Evolutionary conservation across 371 early-diverging fungal species (phyloP).

Genomic region (Mortierella sp.): DNA sequence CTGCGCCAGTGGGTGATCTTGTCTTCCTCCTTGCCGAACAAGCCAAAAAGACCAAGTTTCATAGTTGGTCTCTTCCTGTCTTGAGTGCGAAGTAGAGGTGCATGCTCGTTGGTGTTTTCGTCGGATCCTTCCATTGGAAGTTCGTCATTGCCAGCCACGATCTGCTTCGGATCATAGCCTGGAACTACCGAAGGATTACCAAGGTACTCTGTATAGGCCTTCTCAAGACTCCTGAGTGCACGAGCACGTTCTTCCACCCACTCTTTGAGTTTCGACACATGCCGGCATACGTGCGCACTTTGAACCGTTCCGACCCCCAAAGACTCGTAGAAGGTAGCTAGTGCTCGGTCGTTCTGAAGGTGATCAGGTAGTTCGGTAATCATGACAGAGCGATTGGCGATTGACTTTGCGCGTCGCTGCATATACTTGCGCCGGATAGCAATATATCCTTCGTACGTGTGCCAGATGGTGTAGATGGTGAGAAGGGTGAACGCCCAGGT

Average conservation of each 20-base stretch:
- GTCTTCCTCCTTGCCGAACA: slow-evolving; percentile 56
- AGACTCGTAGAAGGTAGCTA: slow-evolving; percentile 69
- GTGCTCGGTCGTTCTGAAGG: slow-evolving; percentile 59
- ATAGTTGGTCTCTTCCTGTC: slow-evolving; percentile 33
- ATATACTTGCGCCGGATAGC: slow-evolving; percentile 63
- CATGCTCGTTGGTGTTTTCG: slow-evolving; percentile 13
- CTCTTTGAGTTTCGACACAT: slow-evolving; percentile 57
- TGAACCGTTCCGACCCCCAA: slow-evolving; percentile 69
- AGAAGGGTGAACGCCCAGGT: slow-evolving; percentile 72
- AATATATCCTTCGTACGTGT: slow-evolving; percentile 70
- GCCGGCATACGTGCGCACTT: slow-evolving; percentile 66
- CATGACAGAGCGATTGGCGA: slow-evolving; percentile 68
- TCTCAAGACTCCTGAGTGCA: slow-evolving; percentile 51
- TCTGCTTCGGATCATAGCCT: slow-evolving; percentile 46
- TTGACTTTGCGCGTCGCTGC: slow-evolving; percentile 59
- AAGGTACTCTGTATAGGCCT: slow-evolving; percentile 44
- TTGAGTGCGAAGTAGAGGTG: slow-evolving; percentile 26
- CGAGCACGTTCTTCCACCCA: slow-evolving; percentile 53
- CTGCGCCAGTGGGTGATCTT: slow-evolving; percentile 45
- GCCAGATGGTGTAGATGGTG: slow-evolving; percentile 67
- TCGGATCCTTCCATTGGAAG: slow-evolving; percentile 6
- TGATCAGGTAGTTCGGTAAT: slow-evolving; percentile 68
- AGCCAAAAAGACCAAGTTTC: slow-evolving; percentile 52
- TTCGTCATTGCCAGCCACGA: slow-evolving; percentile 33
- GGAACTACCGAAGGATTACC: slow-evolving; percentile 47